Conservation (phyloP, 768 basidiomycete genomes). For the Pisolithus tinctorius region DNA sequence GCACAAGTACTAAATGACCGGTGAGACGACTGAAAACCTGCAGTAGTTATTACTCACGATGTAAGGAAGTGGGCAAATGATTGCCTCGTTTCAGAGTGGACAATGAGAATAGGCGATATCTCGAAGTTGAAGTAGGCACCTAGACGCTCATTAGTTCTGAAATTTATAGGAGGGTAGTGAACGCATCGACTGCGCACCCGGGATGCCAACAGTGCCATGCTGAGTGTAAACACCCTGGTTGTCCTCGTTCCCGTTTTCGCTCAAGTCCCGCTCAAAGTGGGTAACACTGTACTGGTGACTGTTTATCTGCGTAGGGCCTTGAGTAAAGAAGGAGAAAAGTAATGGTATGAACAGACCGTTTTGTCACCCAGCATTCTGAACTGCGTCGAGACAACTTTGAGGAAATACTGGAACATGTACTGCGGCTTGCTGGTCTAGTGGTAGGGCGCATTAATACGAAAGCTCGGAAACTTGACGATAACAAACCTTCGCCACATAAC, state of each 20-base stretch:
- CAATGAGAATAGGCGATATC: constrained; percentile 92
- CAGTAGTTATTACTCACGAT: constrained; percentile 55
- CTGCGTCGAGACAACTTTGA: constrained; percentile 96
- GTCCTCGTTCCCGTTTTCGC: constrained; percentile 54
- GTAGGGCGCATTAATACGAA: neutral
- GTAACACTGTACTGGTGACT: constrained; percentile 96
- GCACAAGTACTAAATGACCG: constrained; percentile 72
- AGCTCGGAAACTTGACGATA: neutral
- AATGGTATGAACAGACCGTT: constrained; percentile 36
- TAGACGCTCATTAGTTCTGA: constrained; percentile 9
- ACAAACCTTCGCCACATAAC: constrained; percentile 49
- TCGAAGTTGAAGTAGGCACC: constrained; percentile 92
- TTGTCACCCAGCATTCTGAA: constrained; percentile 80
- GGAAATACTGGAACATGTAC: constrained; percentile 98
- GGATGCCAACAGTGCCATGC: constrained; percentile 69
- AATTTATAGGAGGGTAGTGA: neutral
- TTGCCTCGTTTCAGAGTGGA: constrained; percentile 86
- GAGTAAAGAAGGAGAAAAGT: constrained; percentile 2
- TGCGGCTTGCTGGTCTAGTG: constrained; percentile 65
- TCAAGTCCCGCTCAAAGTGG: constrained; percentile 90
- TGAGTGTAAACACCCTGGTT: constrained; percentile 62
- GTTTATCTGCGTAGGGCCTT: constrained; percentile 46
- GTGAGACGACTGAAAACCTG: neutral
- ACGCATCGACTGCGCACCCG: constrained; percentile 32
- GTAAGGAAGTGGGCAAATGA: constrained; percentile 98